These are phyloP conservation scores for Pyrenochaeta sp. DNA, from an alignment of 2,329 filamentous ascomycete species.

Conservation along the genomic window DNA sequence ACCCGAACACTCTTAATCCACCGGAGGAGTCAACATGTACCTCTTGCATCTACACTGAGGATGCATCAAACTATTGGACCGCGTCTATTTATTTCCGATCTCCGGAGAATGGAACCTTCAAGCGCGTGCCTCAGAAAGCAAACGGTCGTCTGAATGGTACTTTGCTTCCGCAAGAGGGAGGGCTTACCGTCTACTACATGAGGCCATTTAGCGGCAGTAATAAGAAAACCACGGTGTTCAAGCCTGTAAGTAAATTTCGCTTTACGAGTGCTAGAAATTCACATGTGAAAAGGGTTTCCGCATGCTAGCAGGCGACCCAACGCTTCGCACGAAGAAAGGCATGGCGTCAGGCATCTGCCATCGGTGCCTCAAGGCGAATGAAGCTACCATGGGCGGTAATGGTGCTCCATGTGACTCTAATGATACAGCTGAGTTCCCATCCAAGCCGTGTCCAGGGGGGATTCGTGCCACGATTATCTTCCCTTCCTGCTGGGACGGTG, in stretches of 20 bases:
- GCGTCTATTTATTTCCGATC: conserved; percentile 43
- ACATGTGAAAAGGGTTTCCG: too few species aligned
- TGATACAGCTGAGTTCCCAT: conserved; percentile 51
- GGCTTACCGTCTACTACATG: conserved; percentile 50
- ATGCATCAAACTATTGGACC: conserved; percentile 42
- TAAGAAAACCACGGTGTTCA: too few species aligned
- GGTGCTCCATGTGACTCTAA: conserved; percentile 35
- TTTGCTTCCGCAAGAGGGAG: conserved; percentile 38
- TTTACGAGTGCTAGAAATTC: too few species aligned
- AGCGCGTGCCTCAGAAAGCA: conserved; percentile 42
- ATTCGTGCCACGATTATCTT: conserved; percentile 74
- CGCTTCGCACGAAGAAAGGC: conserved; percentile 21
- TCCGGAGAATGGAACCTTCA: conserved; percentile 37
- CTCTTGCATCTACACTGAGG: conserved; percentile 42
- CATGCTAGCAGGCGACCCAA: conserved; percentile 37
- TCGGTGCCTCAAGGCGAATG: too few species aligned
- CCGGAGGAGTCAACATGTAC: conserved; percentile 47
- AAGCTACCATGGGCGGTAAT: too few species aligned
- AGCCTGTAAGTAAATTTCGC: too few species aligned
- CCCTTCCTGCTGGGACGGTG: conserved; percentile 75
- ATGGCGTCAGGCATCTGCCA: conserved; percentile 43
- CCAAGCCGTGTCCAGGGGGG: conserved; percentile 80
- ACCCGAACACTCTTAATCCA: conserved; percentile 29
- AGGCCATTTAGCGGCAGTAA: conserved; percentile 27
- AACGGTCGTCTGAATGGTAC: conserved; percentile 35